A percentile compares a stretch with the other conserved stretches of the same genome.
Conservation (phyloP, 257 asterid genomes). For the Ocimum tenuiflorum region DNA sequence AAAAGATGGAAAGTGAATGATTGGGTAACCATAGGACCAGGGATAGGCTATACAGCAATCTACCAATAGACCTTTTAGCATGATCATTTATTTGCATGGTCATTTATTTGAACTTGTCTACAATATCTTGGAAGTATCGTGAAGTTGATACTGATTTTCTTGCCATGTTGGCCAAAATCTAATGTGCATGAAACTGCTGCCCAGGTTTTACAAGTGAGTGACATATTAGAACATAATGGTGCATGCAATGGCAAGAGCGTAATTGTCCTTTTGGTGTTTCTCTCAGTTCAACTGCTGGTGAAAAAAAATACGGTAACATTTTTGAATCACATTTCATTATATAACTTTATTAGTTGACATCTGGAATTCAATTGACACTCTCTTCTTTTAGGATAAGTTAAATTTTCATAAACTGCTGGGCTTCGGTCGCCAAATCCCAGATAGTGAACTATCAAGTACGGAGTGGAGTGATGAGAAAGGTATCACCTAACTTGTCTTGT, state of each 20-base stretch:
- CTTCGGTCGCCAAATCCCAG: slow-evolving; percentile 50
- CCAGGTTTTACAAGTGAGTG: slow-evolving; percentile 96
- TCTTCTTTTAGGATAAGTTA: slow-evolving; percentile 59
- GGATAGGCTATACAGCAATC: not conserved
- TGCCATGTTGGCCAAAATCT: slow-evolving; percentile 16
- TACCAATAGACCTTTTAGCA: slow-evolving; percentile 3
- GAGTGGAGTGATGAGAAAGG: slow-evolving; percentile 54
- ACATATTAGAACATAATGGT: slow-evolving; percentile 82
- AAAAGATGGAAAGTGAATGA: not conserved
- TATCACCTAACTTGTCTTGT: slow-evolving; percentile 20
- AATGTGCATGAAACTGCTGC: slow-evolving; percentile 23
- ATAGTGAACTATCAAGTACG: slow-evolving; percentile 38
- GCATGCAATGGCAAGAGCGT: slow-evolving; percentile 85
- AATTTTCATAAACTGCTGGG: slow-evolving; percentile 90
- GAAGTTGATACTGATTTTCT: slow-evolving; percentile 14
- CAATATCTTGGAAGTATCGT: not conserved
- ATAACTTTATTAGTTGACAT: not conserved
- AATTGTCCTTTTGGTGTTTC: slow-evolving; percentile 77
- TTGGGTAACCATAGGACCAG: not conserved
- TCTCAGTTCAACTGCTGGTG: slow-evolving; percentile 85
- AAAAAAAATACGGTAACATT: slow-evolving; percentile 69
- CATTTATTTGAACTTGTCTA: not conserved
- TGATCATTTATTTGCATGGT: no score
- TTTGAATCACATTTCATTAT: slow-evolving; percentile 9
- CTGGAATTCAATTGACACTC: slow-evolving; percentile 17